phyloP scores from a whole-genome alignment of 805 yeast genomes.

The Candida ulmi region DNA sequence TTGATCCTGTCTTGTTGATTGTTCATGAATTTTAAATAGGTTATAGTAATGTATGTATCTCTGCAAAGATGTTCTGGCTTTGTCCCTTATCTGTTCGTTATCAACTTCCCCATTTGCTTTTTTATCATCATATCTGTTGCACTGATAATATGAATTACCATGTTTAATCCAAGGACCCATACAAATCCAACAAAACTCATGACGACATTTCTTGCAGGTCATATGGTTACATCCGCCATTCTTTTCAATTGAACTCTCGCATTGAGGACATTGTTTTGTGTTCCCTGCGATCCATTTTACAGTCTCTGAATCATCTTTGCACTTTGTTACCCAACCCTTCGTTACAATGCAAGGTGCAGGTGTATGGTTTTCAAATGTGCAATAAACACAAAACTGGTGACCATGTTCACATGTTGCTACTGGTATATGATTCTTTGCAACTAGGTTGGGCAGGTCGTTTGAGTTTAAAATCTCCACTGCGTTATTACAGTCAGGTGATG shows the following conservation, averaged over 20 bases:
- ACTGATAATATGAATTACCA: constrained; percentile 56
- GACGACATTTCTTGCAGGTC: constrained; percentile 72
- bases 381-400: constrained; percentile 75
- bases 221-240: constrained; percentile 98
- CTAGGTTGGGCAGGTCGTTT: constrained; percentile 6
- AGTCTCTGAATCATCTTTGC: constrained; percentile 84
- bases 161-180: constrained; percentile 70
- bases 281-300: constrained; percentile 80
- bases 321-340: constrained; percentile 67
- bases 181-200: constrained; percentile 95
- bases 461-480: constrained; percentile 37
- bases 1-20: constrained; percentile 68
- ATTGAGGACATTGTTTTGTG: constrained; percentile 83
- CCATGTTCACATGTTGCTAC: constrained; percentile 60
- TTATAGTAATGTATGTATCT: constrained; percentile 73
- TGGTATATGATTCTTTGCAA: constrained; percentile 37
- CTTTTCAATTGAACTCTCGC: constrained; percentile 76
- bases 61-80: constrained; percentile 43
- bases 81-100: constrained; percentile 30
- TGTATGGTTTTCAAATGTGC: constrained; percentile 69
- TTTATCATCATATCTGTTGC: constrained; percentile 49
- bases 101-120: constrained; percentile 25
- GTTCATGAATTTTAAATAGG: constrained; percentile 69
- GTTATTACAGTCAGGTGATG: constrained; percentile 71
- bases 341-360: constrained; percentile 80